A percentile compares a stretch with the other conserved stretches of the same genome.
Conservation (phyloP, 805 yeast genomes). For the Yarrowia keelungensis region DNA sequence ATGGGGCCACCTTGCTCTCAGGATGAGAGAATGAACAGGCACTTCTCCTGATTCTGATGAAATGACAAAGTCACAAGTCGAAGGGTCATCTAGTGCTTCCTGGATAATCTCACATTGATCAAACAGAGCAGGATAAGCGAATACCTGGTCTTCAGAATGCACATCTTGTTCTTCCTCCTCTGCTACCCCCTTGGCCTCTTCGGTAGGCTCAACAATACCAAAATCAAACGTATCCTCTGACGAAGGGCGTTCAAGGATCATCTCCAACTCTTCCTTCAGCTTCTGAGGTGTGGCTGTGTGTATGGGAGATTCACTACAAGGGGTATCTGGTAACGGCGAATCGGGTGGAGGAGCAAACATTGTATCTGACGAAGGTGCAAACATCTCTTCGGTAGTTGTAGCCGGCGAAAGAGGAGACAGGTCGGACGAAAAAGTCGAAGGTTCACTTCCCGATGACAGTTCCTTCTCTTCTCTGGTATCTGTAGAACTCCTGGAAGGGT, state of each 20-base stretch:
- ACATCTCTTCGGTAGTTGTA: conserved; percentile 6
- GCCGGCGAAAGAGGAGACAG: neutral
- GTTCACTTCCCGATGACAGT: neutral
- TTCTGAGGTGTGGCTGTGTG: neutral
- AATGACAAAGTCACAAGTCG: conserved; percentile 11
- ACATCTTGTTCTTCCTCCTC: neutral
- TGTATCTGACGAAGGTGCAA: neutral
- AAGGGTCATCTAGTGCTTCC: conserved; percentile 12
- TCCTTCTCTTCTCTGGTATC: neutral
- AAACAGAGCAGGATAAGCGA: neutral
- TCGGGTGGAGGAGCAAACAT: conserved; percentile 14
- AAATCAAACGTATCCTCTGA: conserved; percentile 9
- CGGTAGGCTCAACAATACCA: neutral
- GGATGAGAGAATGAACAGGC: conserved; percentile 11
- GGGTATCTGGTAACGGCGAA: conserved; percentile 9
- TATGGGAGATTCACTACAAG: neutral
- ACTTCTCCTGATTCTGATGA: conserved; percentile 11
- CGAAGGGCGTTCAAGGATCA: neutral
- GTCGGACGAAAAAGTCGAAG: conserved; percentile 1
- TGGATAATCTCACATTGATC: conserved; percentile 22
- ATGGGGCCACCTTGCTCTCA: conserved; percentile 14
- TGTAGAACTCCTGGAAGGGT: neutral
- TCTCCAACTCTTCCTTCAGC: neutral
- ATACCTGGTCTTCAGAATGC: neutral
- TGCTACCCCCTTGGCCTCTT: neutral